These are phyloP conservation scores for Exophiala lecanii-corni DNA, from an alignment of 2,329 filamentous ascomycete species.

Conservation along the genomic window DNA sequence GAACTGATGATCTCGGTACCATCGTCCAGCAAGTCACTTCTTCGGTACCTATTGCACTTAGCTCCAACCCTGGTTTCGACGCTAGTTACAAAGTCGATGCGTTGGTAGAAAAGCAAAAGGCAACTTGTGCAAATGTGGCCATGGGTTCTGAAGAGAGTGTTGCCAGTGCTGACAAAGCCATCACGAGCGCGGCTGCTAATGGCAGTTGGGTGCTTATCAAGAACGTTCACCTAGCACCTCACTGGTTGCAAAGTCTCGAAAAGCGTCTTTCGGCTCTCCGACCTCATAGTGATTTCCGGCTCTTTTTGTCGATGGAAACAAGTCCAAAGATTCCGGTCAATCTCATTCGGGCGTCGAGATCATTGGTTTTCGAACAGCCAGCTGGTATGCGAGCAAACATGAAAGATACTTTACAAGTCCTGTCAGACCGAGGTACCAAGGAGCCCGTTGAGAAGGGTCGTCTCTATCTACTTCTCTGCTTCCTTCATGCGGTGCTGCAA, in stretches of 20 bases:
- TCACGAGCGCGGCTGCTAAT: constrained; percentile 83
- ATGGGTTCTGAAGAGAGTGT: constrained; percentile 98
- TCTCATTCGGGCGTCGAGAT: constrained; percentile 82
- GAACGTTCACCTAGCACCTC: constrained; percentile 94
- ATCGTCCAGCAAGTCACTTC: constrained; percentile 81
- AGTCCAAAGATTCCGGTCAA: constrained; percentile 97
- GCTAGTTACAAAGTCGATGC: constrained; percentile 98
- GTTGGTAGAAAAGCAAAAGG: constrained; percentile 76
- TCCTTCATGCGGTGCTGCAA: constrained; percentile 93
- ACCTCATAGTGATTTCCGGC: constrained; percentile 83
- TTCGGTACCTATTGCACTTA: constrained; percentile 80
- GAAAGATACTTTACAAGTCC: constrained; percentile 88
- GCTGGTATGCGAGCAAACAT: constrained; percentile 96
- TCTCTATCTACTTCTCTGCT: constrained; percentile 84
- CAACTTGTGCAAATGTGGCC: constrained; percentile 90
- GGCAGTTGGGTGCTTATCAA: constrained; percentile 97
- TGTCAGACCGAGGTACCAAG: constrained; percentile 71
- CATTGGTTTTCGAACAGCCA: constrained; percentile 97
- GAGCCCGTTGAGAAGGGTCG: constrained; percentile 85
- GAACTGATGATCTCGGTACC: constrained; percentile 76
- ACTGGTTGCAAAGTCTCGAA: constrained; percentile 94
- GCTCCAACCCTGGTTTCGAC: constrained; percentile 94
- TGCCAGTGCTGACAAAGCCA: constrained; percentile 89
- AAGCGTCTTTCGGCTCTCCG: constrained; percentile 95
- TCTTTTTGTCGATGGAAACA: constrained; percentile 97